Evolutionary conservation across 371 early-diverging fungal genomes (phyloP).

Genomic region (Furculomyces boomerangus): DNA sequence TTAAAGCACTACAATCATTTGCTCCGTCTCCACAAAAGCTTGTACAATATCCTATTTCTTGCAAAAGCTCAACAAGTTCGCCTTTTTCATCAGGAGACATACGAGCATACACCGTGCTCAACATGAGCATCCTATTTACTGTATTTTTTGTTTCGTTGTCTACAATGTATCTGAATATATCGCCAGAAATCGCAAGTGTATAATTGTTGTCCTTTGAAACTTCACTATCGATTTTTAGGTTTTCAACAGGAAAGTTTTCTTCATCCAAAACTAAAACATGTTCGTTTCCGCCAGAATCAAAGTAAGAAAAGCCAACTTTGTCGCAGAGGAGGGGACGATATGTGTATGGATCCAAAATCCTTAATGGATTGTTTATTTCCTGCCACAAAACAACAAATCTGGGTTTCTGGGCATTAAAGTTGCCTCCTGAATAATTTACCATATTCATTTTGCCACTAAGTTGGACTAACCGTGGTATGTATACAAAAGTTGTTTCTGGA

Average conservation of each 20-base stretch:
- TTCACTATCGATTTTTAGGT: conserved; percentile 8
- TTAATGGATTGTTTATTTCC: conserved; percentile 36
- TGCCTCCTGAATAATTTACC: neutral
- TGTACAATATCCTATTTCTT: conserved; percentile 75
- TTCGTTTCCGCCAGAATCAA: conserved; percentile 6
- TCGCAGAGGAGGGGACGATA: conserved; percentile 21
- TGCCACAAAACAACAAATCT: conserved; percentile 42
- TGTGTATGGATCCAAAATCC: conserved; percentile 38
- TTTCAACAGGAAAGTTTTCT: conserved; percentile 7
- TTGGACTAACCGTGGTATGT: conserved; percentile 15
- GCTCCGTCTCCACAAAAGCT: conserved; percentile 99
- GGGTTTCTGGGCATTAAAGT: conserved; percentile 12
- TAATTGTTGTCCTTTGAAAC: conserved; percentile 9
- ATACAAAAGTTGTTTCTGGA: conserved; percentile 15
- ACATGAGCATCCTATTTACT: conserved; percentile 65
- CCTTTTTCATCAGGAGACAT: conserved; percentile 99
- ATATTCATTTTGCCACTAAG: neutral
- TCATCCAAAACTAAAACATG: conserved; percentile 17
- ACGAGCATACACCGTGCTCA: conserved; percentile 87
- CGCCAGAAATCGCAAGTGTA: conserved; percentile 79
- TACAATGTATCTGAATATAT: conserved; percentile 87
- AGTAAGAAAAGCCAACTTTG: neutral
- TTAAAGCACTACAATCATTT: conserved; percentile 98
- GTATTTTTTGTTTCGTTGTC: conserved; percentile 52
- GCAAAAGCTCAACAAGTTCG: conserved; percentile 73